Base-by-base conservation (phyloP, 1,284 basidiomycete species). In the Ceratobasidium papillatum region DNA sequence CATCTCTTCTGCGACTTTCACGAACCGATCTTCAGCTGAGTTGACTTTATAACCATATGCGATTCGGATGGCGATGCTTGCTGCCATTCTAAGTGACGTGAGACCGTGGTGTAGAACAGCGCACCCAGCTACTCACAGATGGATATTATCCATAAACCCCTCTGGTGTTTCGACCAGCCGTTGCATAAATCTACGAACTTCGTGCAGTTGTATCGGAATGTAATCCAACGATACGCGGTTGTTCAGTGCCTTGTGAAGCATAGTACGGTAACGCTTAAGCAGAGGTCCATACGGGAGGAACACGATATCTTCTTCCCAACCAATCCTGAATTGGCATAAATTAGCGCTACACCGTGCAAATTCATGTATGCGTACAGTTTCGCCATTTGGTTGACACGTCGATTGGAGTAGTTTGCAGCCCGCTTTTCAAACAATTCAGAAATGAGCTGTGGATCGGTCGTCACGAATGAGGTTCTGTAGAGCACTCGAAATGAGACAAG, bases 171-270 rank as follows among this genome's bases (percentile, higher is more conserved):
- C 49, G 9, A 36, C 47, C 19, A 66, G 51, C 22, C 64, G 30
- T 30, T 25, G 12, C 45, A 66, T 38, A 19, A 66, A 38, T 32
- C 30, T 19, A 25, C 25, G 30, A 17, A 54, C 64, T 36, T 66
- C 64, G 19, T 66, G 38, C 36, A 36, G 30, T 22, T 66, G 64
- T 1, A 66, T 27, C 3, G 64, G 64, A 8, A 66, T 32, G n/a
- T 66, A 66, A 27, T 66, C 64, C 17, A 51, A 22, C 19, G 51
- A 27, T 19, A 66, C 64, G n/a, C 64, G 64, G n/a, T 66, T 66
- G 64, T 66, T 66, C 43, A 65, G 45, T 14, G 63, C 63, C 25
- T 30, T 43, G 14, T 65, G 43, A 27, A 65, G 63, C 27, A 54
- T 49, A 30, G 64, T 66, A 32, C 64, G 64, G n/a, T 66, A 66